Conservation (phyloP, 257 asterid genomes). For the Paraleonurus japonicus region DNA sequence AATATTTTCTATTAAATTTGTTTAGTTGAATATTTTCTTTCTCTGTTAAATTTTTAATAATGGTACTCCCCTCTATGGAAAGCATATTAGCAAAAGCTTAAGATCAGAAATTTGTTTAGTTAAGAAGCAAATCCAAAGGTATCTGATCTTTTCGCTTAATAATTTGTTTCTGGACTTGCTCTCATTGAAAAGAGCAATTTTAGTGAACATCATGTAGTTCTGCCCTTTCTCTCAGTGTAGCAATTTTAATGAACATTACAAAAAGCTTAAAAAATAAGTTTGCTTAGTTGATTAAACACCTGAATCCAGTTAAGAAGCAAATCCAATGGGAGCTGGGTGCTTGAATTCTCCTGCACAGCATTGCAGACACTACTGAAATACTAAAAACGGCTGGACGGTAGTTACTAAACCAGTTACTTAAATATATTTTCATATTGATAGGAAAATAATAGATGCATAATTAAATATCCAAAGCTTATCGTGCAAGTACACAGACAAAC, state of each 20-base stretch:
- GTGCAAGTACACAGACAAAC: background rate
- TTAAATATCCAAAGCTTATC: background rate
- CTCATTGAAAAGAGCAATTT: background rate
- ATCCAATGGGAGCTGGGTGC: constrained; percentile 51
- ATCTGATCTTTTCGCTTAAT: constrained; percentile 9
- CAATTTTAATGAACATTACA: constrained; percentile 3
- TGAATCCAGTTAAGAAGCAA: constrained; percentile 89
- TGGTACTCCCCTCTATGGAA: background rate
- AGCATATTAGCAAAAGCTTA: background rate
- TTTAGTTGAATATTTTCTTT: too few relatives aligned
- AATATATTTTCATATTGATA: background rate
- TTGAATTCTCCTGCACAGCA: constrained; percentile 55
- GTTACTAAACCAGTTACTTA: background rate
- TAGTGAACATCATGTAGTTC: background rate
- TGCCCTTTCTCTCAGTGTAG: background rate
- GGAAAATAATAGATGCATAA: background rate
- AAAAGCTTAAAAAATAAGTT: constrained; percentile 9
- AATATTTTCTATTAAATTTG: background rate
- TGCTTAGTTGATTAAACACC: constrained; percentile 41
- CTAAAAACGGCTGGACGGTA: background rate
- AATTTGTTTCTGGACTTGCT: constrained; percentile 3
- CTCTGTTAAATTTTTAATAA: too few relatives aligned
- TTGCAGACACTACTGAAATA: constrained; percentile 22
- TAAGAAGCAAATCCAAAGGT: background rate
- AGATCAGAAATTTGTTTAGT: background rate